These are phyloP conservation scores for Tritrichomonas musculus DNA, from an alignment of 208 protist species.

Conservation along the genomic window DNA sequence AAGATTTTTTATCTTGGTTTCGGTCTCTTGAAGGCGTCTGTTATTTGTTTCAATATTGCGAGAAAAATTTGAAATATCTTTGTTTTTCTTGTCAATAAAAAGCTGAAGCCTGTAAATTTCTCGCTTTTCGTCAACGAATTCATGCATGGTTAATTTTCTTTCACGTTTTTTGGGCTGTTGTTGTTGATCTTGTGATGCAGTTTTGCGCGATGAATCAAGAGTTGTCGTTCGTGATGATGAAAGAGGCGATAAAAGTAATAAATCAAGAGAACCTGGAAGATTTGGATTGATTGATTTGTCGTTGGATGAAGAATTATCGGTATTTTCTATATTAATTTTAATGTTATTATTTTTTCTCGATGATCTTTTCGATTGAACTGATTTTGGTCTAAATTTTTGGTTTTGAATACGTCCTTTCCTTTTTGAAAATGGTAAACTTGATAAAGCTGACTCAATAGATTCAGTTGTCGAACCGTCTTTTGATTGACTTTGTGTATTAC, in stretches of 20 bases:
- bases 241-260: no score
- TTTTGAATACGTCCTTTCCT: no score
- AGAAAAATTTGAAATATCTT: not conserved
- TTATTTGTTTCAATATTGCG: not conserved
- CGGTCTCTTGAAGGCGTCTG: not conserved
- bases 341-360: no score
- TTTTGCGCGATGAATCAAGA: not conserved
- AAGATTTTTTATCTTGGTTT: not conserved
- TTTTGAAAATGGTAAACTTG: no score
- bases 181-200: not conserved
- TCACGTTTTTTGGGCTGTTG: not conserved
- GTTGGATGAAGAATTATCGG: no score
- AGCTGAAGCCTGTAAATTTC: not conserved
- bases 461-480: not conserved
- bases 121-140: not conserved
- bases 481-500: not conserved
- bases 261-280: no score
- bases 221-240: not conserved
- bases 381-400: no score
- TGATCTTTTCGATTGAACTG: no score
- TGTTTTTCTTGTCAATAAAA: not conserved
- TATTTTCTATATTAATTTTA: no score
- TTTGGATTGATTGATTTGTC: no score
- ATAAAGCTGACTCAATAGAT: no score
- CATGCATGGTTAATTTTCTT: conserved; percentile 4